Conservation (phyloP, 176 grass and related monocot genomes). For the Cocos nucifera region DNA sequence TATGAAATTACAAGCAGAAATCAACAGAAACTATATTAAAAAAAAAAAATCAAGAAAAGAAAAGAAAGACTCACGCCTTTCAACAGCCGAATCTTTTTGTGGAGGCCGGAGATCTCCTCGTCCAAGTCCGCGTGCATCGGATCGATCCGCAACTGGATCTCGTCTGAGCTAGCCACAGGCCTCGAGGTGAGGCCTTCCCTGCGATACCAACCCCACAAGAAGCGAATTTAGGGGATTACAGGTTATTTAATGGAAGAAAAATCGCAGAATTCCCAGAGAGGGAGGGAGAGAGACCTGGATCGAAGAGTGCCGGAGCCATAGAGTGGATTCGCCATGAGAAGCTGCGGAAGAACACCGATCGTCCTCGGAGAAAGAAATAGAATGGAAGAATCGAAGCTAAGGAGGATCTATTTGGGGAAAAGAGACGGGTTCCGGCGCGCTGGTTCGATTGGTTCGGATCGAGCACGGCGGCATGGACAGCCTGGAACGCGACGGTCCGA, state of each 20-base stretch:
- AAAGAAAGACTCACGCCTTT: conserved; percentile 43
- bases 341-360: too few species aligned
- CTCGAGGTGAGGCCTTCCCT: conserved; percentile 55
- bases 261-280: not conserved
- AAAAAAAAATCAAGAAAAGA: not conserved
- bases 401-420: not conserved
- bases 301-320: conserved; percentile 38
- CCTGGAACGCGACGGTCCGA: too few species aligned
- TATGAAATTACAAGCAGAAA: too few species aligned
- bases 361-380: too few species aligned
- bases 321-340: conserved; percentile 39
- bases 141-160: conserved; percentile 69
- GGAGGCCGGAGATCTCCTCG: conserved; percentile 50
- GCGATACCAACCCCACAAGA: conserved; percentile 7
- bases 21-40: not conserved
- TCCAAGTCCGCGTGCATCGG: conserved; percentile 60
- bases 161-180: conserved; percentile 36
- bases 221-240: not conserved
- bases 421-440: too few species aligned
- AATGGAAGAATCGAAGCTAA: too few species aligned
- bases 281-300: conserved; percentile 13
- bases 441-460: too few species aligned
- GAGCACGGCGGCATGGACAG: too few species aligned
- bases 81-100: conserved; percentile 39
- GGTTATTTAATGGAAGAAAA: too few species aligned